phyloP scores from a whole-genome alignment of 345 rosid species.

The rapeseed (Brassica napus) region DNA sequence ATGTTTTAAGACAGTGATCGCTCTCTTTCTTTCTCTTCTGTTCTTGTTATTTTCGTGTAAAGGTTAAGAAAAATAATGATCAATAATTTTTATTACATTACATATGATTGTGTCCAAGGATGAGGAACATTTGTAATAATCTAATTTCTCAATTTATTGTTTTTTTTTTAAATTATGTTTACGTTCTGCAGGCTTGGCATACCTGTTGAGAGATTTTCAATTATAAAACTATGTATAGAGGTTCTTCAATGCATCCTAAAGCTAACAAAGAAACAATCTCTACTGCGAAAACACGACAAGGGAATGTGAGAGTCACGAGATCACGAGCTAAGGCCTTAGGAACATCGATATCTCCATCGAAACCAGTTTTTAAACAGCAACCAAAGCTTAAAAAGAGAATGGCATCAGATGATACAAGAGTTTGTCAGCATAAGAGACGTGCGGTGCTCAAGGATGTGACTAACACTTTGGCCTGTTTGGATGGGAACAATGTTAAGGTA shows the following conservation, averaged over 20 bases:
- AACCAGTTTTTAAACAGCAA: slow-evolving; percentile 58
- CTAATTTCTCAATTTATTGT: background rate
- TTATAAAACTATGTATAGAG: slow-evolving; percentile 18
- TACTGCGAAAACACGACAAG: slow-evolving; percentile 33
- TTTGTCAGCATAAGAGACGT: slow-evolving; percentile 62
- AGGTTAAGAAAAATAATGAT: background rate
- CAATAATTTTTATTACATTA: background rate
- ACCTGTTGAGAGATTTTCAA: background rate
- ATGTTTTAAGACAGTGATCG: background rate
- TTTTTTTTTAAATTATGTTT: background rate
- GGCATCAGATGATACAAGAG: slow-evolving; percentile 60
- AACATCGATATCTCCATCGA: slow-evolving; percentile 50
- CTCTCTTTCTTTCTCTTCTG: background rate
- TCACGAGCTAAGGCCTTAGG: slow-evolving; percentile 72
- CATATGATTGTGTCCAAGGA: background rate
- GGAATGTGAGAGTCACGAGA: slow-evolving; percentile 56
- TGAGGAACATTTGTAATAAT: background rate
- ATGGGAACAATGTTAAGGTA: slow-evolving; percentile 48
- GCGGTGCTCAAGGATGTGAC: slow-evolving; percentile 79
- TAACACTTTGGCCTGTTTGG: slow-evolving; percentile 35
- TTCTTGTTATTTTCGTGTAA: background rate
- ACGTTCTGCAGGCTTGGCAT: slow-evolving; percentile 19
- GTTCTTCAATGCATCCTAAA: slow-evolving; percentile 42
- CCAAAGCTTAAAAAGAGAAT: slow-evolving; percentile 55
- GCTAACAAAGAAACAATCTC: slow-evolving; percentile 44